Conservation (phyloP, 139 green algal genomes). For the Chlorella sp. region DNA sequence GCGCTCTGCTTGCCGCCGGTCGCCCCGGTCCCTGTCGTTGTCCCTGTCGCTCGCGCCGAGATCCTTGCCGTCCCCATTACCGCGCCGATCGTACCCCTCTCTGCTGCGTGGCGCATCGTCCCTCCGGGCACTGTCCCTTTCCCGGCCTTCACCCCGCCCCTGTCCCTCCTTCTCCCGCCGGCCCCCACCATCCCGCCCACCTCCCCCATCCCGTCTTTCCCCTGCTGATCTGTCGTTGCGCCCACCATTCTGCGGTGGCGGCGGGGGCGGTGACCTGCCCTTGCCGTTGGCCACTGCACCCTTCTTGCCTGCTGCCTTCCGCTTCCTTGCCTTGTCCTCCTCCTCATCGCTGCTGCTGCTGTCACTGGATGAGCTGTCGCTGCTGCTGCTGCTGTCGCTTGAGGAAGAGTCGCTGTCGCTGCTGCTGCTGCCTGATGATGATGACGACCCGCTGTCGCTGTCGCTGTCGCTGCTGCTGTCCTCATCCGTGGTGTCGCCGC, state of each 20-base stretch:
- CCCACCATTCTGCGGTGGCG: too few relatives aligned
- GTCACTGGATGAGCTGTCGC: conserved; percentile 10
- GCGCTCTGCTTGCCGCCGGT: too few relatives aligned
- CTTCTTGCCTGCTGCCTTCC: neutral
- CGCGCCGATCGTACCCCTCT: too few relatives aligned
- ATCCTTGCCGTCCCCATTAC: too few relatives aligned
- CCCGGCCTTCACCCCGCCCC: neutral
- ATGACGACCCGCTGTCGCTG: neutral
- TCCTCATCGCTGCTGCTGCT: conserved; percentile 20
- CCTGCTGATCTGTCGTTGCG: too few relatives aligned
- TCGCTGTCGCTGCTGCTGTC: neutral
- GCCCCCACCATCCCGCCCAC: neutral
- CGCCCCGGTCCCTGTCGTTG: too few relatives aligned
- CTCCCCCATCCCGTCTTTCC: neutral
- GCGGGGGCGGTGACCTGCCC: neutral
- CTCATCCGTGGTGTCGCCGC: neutral
- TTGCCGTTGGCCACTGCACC: neutral
- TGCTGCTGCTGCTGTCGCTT: conserved; percentile 8
- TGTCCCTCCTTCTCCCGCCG: neutral
- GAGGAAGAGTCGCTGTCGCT: neutral
- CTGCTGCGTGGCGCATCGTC: too few relatives aligned
- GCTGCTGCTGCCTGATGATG: neutral
- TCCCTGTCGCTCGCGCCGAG: too few relatives aligned
- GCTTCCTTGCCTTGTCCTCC: conserved; percentile 3
- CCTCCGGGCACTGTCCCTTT: too few relatives aligned